Base-by-base conservation (phyloP, 352 stramenopile genomes). In the Albugo candida region DNA sequence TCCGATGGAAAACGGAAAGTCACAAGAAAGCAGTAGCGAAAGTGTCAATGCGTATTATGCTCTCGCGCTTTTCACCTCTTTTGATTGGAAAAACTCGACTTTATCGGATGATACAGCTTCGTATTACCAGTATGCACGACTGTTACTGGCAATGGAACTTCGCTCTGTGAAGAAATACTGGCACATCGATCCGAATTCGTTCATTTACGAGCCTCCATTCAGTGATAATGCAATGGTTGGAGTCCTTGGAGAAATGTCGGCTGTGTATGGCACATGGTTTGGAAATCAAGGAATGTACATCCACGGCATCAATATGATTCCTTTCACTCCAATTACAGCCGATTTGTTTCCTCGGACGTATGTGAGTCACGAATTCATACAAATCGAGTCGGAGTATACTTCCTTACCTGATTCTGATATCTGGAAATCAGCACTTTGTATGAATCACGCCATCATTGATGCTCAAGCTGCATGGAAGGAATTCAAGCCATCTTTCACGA, bases 11-110 rank as follows among this genome's bases (percentile, higher is more conserved):
- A 82, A 93, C 51, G 94, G 92, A 39, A 97, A 97, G 64, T 86
- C 76, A 24, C 91, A 98, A 62, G 94, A 97, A 59, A 97, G 83
- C 58, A 95, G 79, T 43, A 97, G 83, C 54, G 92, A 98, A 64
- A 81, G 78, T 42, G 60, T 95, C 20, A 97, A 98, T 61, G 91
- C 83, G 39, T 98, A 98, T 64, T 98, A 96, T 61, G 81, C 75
- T 11, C 77, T 95, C 6, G 87, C 91, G 47, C 72, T 97, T 20
- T 85, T 84, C 36, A 69, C 64, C 6, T 81, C 70, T 31, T 56
- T 83, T 13, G 48, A 68, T 17, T 58, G 61, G 2, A 38, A 49
- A 19, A 21, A 14, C 2, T 49, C 66, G 24, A 47, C 57, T 11
- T 58, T 49, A 0, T 81, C 68, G 35, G 8, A 10, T 43, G 38